Conservation (phyloP, 352 stramenopile species). For the Globisporangium uncinulatum region DNA sequence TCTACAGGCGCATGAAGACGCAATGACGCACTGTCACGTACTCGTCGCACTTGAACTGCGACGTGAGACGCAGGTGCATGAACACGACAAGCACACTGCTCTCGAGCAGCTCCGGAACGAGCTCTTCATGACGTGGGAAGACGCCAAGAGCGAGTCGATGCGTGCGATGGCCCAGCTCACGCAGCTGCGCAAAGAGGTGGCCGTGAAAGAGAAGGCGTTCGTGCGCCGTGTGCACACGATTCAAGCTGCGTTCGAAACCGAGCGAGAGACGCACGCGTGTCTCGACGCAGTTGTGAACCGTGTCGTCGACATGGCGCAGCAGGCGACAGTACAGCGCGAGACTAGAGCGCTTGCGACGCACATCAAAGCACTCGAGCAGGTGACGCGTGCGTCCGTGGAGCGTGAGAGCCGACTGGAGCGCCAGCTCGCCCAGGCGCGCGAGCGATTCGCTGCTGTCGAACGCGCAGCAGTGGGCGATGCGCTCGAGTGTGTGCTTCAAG, state of each 20-base stretch:
- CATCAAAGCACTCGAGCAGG: conserved; percentile 30
- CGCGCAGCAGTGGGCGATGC: conserved; percentile 33
- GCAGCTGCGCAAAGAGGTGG: conserved; percentile 11
- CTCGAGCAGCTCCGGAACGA: conserved; percentile 22
- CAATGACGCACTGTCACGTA: conserved; percentile 19
- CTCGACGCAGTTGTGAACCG: conserved; percentile 34
- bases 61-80: background rate
- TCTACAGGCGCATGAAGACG: conserved; percentile 46
- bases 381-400: conserved; percentile 14
- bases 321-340: conserved; percentile 10
- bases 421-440: conserved; percentile 19
- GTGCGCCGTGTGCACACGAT: conserved; percentile 9
- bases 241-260: conserved; percentile 7
- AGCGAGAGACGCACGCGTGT: conserved; percentile 22
- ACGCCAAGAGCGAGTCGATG: conserved; percentile 16
- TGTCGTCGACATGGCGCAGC: conserved; percentile 39
- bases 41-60: conserved; percentile 19
- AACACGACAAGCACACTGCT: background rate
- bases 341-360: conserved; percentile 25
- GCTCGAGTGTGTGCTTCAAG: conserved; percentile 34
- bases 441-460: conserved; percentile 31
- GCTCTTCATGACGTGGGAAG: conserved; percentile 38
- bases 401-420: conserved; percentile 31
- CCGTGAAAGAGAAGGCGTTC: conserved; percentile 20
- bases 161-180: conserved; percentile 3